Evolutionary conservation across 306 rosid species (phyloP).

Genomic region (Inga laurina): DNA sequence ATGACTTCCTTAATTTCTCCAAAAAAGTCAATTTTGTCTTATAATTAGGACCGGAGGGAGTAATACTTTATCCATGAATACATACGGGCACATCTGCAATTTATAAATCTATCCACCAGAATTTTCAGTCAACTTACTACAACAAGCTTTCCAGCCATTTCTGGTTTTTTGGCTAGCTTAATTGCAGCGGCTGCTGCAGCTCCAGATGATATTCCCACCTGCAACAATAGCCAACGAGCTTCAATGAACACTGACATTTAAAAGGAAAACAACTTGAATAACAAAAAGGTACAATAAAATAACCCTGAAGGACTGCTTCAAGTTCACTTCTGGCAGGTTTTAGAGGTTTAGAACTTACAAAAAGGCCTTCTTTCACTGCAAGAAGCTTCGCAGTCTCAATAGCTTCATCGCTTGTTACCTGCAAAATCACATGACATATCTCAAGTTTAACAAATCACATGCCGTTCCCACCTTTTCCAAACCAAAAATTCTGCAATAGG

Average conservation of each 20-base stretch:
- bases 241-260: not conserved
- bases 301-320: not conserved
- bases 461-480: not conserved
- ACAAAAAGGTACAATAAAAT: slow-evolving; percentile 2
- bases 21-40: too few relatives aligned
- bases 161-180: slow-evolving; percentile 65
- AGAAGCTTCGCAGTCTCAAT: slow-evolving; percentile 76
- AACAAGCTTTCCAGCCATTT: slow-evolving; percentile 72
- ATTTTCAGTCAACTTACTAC: slow-evolving; percentile 57
- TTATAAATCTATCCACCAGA: too few relatives aligned
- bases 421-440: slow-evolving; percentile 26
- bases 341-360: slow-evolving; percentile 56
- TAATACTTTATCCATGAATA: not conserved
- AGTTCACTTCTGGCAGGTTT: not conserved
- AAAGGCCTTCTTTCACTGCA: slow-evolving; percentile 74
- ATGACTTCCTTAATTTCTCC: too few relatives aligned
- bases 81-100: slow-evolving; percentile 1
- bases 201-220: slow-evolving; percentile 84
- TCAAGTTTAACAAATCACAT: slow-evolving; percentile 27
- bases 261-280: not conserved
- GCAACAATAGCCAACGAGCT: slow-evolving; percentile 26
- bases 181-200: slow-evolving; percentile 79
- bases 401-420: slow-evolving; percentile 75
- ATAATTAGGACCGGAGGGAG: too few relatives aligned
- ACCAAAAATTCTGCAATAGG: not conserved